Evolutionary conservation across 1,284 basidiomycete genomes (phyloP).

Genomic region (Malassezia furfur): DNA sequence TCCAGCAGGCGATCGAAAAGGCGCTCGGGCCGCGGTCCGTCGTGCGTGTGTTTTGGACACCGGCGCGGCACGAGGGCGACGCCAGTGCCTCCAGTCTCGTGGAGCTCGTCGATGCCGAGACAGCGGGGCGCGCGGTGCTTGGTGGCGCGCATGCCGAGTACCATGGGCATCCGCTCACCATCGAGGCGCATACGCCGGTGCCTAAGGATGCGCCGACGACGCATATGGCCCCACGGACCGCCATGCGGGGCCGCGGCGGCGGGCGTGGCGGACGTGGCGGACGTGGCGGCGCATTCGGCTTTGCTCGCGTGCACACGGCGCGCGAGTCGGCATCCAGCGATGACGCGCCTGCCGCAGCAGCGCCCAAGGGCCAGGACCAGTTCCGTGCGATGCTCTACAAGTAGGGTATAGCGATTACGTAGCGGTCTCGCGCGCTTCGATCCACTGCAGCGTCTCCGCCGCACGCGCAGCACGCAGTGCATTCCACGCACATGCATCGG

Average conservation of each 20-base stretch:
- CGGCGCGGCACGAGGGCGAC: constrained; percentile 13
- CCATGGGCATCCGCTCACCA: constrained; percentile 2
- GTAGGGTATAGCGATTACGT: constrained; percentile 1
- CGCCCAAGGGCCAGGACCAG: constrained; percentile 23
- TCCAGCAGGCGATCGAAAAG: constrained; percentile 41
- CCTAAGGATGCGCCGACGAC: background rate
- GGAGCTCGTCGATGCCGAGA: constrained; percentile 24
- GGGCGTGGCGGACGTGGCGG: constrained; percentile 10
- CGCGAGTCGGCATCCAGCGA: background rate
- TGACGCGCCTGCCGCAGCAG: background rate
- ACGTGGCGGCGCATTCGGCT: constrained; percentile 16
- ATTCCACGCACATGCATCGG: background rate
- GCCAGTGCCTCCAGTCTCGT: constrained; percentile 22
- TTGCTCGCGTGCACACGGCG: constrained; percentile 8
- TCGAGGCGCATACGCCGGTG: background rate
- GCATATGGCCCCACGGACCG: constrained; percentile 7
- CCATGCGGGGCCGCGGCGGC: constrained; percentile 12
- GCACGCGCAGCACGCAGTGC: constrained; percentile 6
- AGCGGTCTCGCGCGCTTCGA: constrained; percentile 1
- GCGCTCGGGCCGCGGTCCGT: constrained; percentile 26
- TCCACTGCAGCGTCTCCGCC: constrained; percentile 2
- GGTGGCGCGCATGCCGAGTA: constrained; percentile 3
- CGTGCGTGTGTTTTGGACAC: constrained; percentile 29
- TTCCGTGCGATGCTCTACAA: constrained; percentile 26
- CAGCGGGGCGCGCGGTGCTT: constrained; percentile 27